These are phyloP conservation scores for Brachypodium distachyon DNA, from an alignment of 202 grass and related monocot species.

Conservation along the genomic window DNA sequence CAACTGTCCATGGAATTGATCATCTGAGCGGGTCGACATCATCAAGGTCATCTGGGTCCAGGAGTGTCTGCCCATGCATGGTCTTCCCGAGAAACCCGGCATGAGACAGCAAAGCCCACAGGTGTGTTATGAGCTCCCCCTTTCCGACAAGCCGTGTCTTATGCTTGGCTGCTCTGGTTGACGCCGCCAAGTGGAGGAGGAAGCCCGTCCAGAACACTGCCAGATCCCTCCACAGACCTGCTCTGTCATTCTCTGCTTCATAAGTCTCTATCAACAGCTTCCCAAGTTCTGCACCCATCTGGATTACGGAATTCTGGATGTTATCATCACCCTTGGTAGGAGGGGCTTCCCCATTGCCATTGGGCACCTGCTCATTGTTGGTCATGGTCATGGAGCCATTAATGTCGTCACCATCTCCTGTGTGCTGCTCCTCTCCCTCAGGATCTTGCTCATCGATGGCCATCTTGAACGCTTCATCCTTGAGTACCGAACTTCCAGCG, in stretches of 20 bases:
- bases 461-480: not conserved
- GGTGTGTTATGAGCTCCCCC: not conserved
- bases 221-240: not conserved
- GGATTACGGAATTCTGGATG: not conserved
- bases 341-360: not conserved
- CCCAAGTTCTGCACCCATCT: not conserved
- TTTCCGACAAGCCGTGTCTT: not conserved
- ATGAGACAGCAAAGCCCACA: not conserved
- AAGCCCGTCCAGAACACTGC: conserved; percentile 5
- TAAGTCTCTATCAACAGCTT: not conserved
- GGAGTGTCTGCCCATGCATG: not conserved
- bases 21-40: not conserved
- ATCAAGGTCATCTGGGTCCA: not conserved
- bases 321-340: not conserved
- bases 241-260: rapidly evolving
- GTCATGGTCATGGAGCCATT: not conserved
- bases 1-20: not conserved
- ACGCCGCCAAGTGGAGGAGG: not conserved
- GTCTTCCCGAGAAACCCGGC: not conserved
- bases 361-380: not conserved
- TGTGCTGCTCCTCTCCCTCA: not conserved
- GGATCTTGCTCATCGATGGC: not conserved
- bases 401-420: not conserved
- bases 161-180: not conserved
- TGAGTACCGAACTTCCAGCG: not conserved